Percentiles rank a stretch among this genome's conserved stretches.
These are phyloP conservation scores for Medicago truncatula DNA, from an alignment of 306 rosid genomes.

Conservation along the genomic window MtrunA17r5.0-ANR NC_053045.1:29909501-29910000, in stretches of 20 bases:
- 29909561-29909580: slow-evolving; percentile 80
- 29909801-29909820: slow-evolving; percentile 97
- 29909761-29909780: slow-evolving; percentile 89
- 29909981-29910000: slow-evolving; percentile 76
- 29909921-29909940: slow-evolving; percentile 80
- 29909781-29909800: slow-evolving; percentile 96
- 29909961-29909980: slow-evolving; percentile 83
- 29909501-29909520: slow-evolving; percentile 93
- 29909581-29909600: slow-evolving; percentile 85
- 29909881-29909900: slow-evolving; percentile 95
- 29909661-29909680: neutral
- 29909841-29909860: slow-evolving; percentile 98
- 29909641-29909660: neutral
- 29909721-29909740: neutral
- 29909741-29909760: slow-evolving; percentile 78
- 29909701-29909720: neutral
- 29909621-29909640: slow-evolving; percentile 43
- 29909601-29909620: slow-evolving; percentile 74
- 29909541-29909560: slow-evolving; percentile 89
- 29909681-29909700: no score
- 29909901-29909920: slow-evolving; percentile 83
- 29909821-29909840: slow-evolving; percentile 94
- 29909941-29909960: slow-evolving; percentile 95
- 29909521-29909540: slow-evolving; percentile 97
- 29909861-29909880: slow-evolving; percentile 94